These are phyloP conservation scores for Scutellaria minor DNA, from an alignment of 257 asterid genomes.

Conservation along the genomic window DNA sequence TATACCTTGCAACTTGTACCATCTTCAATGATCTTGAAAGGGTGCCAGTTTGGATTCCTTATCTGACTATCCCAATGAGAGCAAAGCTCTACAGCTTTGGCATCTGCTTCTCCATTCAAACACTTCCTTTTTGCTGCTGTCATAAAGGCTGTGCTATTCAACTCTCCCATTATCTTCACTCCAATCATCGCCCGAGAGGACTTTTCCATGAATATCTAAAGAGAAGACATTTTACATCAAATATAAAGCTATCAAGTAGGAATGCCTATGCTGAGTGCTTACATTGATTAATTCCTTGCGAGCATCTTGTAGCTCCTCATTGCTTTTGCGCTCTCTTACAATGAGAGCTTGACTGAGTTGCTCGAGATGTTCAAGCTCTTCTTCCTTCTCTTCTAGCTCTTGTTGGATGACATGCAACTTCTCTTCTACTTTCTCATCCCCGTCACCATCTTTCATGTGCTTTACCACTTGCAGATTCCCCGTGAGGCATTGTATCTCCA, in stretches of 20 bases:
- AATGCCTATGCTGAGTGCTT: conserved; percentile 37
- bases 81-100: conserved; percentile 51
- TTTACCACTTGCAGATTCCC: conserved; percentile 57
- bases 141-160: conserved; percentile 54
- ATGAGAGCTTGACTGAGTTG: conserved; percentile 62
- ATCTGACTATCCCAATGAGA: conserved; percentile 70
- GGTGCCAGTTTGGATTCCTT: conserved; percentile 79
- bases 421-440: conserved; percentile 53
- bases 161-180: conserved; percentile 77
- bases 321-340: conserved; percentile 66
- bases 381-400: conserved; percentile 71
- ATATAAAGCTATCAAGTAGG: conserved; percentile 3
- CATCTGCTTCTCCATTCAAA: conserved; percentile 47
- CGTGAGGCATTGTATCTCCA: conserved; percentile 56
- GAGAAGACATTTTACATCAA: not conserved
- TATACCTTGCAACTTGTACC: conserved; percentile 37
- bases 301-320: conserved; percentile 81
- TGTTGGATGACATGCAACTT: conserved; percentile 46
- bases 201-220: conserved; percentile 49
- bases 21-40: conserved; percentile 42
- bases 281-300: conserved; percentile 74
- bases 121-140: conserved; percentile 65
- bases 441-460: conserved; percentile 65
- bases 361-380: conserved; percentile 55
- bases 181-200: conserved; percentile 48